Percentiles rank a stretch among this genome's conserved stretches.
Evolutionary conservation across 2,329 filamentous ascomycete genomes (phyloP).

Genomic region (Alternaria alternata): DNA sequence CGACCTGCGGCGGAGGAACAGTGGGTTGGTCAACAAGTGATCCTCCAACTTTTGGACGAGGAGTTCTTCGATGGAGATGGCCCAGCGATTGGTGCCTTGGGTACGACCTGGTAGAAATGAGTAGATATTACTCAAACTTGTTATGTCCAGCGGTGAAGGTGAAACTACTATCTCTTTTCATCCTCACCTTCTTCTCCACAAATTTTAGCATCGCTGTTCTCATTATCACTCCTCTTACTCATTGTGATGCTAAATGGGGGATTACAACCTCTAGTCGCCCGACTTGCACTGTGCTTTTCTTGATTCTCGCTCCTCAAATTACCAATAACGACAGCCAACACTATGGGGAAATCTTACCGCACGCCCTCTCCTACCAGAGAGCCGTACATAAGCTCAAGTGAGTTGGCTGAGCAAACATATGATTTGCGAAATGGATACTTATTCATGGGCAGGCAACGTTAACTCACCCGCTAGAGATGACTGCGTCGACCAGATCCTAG

Average conservation of each 20-base stretch:
- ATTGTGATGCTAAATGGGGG: background rate
- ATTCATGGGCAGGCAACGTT: background rate
- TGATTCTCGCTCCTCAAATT: background rate
- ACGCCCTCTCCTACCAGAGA: constrained; percentile 21
- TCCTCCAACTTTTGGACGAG: constrained; percentile 37
- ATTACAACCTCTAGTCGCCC: background rate
- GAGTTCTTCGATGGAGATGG: constrained; percentile 39
- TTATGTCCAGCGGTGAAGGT: constrained; percentile 7
- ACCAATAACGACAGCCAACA: background rate
- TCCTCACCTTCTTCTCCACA: constrained; percentile 1
- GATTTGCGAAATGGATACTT: background rate
- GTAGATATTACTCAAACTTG: background rate
- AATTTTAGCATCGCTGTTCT: background rate
- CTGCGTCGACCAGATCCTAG: background rate
- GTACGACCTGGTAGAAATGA: background rate
- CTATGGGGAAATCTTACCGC: constrained; percentile 6
- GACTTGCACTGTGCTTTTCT: background rate
- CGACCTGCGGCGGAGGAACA: constrained; percentile 55
- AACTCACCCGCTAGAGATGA: background rate
- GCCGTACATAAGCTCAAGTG: constrained; percentile 9
- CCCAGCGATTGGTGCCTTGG: constrained; percentile 16
- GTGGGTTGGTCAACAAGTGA: constrained; percentile 50
- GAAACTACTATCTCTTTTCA: constrained; percentile 9
- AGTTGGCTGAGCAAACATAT: background rate
- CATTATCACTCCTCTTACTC: background rate